These are phyloP conservation scores for Rosa rugosa DNA, from an alignment of 306 rosid genomes.

Conservation along the genomic window DNA sequence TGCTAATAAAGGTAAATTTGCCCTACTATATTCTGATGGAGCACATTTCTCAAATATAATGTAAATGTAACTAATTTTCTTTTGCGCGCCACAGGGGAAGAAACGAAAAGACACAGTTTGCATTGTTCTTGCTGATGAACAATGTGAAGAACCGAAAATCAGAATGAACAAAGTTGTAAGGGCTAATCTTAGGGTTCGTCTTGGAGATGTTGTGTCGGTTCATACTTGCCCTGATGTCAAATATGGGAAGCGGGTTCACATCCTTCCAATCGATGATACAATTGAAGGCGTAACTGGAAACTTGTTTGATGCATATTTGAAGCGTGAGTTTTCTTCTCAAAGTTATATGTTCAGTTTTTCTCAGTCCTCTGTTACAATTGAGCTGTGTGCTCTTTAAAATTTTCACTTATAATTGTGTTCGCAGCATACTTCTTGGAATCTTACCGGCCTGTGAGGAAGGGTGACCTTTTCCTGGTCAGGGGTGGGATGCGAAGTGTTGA, in stretches of 20 bases:
- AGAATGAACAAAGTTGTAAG: slow-evolving; percentile 69
- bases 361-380: neutral
- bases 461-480: slow-evolving; percentile 60
- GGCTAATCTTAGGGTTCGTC: slow-evolving; percentile 56
- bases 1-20: slow-evolving; percentile 49
- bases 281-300: slow-evolving; percentile 69
- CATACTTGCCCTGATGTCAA: slow-evolving; percentile 62
- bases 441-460: slow-evolving; percentile 59
- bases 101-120: slow-evolving; percentile 63
- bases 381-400: neutral
- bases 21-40: neutral
- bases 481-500: slow-evolving; percentile 67
- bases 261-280: slow-evolving; percentile 65
- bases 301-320: slow-evolving; percentile 63
- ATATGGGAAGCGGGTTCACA: slow-evolving; percentile 59
- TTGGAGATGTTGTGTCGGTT: slow-evolving; percentile 59
- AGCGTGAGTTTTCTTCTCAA: slow-evolving; percentile 45
- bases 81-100: slow-evolving; percentile 44
- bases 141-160: slow-evolving; percentile 57
- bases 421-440: slow-evolving; percentile 59
- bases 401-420: slow-evolving; percentile 11
- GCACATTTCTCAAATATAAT: neutral
- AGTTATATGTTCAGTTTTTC: neutral
- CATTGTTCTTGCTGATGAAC: slow-evolving; percentile 57
- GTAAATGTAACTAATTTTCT: neutral